These are phyloP conservation scores for Fusarium tupiense DNA, from an alignment of 2,329 filamentous ascomycete species.

Conservation along the genomic window DNA sequence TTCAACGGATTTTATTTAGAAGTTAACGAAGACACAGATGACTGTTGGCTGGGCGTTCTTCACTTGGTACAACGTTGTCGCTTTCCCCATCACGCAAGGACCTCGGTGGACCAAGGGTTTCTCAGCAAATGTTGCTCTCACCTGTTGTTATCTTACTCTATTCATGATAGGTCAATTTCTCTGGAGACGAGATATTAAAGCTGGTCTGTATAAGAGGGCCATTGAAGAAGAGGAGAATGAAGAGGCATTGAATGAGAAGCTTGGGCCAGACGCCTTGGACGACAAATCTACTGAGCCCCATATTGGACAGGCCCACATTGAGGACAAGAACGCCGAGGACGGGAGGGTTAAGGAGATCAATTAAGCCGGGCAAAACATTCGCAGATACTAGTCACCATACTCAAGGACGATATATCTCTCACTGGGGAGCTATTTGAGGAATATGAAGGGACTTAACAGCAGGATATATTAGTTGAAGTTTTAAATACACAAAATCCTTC, in stretches of 20 bases:
- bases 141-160: conserved; percentile 43
- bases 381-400: neutral
- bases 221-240: conserved; percentile 39
- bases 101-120: conserved; percentile 39
- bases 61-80: conserved; percentile 38
- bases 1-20: accelerated
- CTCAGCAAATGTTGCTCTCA: conserved; percentile 36
- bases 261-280: neutral
- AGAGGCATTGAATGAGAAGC: conserved; percentile 35
- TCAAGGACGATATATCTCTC: neutral
- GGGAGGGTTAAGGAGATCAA: neutral
- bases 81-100: conserved; percentile 33
- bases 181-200: conserved; percentile 44
- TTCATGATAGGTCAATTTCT: conserved; percentile 47
- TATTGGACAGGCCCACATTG: neutral
- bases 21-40: conserved; percentile 38
- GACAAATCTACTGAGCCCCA: neutral
- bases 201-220: conserved; percentile 27
- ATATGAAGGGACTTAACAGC: neutral
- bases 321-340: neutral
- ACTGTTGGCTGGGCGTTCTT: conserved; percentile 41
- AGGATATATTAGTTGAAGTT: neutral
- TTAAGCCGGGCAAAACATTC: neutral
- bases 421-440: neutral
- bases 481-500: neutral